Conservation (phyloP, 2,329 filamentous ascomycete genomes). For the Colletotrichum endophyticum region DNA sequence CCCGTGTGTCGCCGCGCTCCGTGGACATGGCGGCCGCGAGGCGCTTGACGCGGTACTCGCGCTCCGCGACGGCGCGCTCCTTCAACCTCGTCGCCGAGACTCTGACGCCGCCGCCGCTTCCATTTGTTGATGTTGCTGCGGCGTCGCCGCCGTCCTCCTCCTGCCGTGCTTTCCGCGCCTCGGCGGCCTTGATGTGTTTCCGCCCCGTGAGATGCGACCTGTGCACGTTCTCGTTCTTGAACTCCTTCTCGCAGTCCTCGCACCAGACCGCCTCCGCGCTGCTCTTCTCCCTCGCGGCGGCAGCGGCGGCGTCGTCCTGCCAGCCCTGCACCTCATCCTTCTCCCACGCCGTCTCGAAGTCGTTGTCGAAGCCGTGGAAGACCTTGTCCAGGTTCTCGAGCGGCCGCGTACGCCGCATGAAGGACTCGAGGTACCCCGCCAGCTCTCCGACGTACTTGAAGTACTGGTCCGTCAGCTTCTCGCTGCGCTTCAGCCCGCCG, state of each 20-base stretch:
- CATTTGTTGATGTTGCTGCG: slow-evolving; percentile 25
- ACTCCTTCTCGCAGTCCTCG: slow-evolving; percentile 89
- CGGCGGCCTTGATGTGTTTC: slow-evolving; percentile 88
- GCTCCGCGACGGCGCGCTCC: slow-evolving; percentile 87
- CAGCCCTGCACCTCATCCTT: slow-evolving; percentile 81
- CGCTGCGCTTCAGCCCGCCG: slow-evolving; percentile 74
- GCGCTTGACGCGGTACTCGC: slow-evolving; percentile 82
- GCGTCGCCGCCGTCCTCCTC: slow-evolving; percentile 37
- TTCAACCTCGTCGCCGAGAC: slow-evolving; percentile 68
- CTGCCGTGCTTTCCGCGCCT: slow-evolving; percentile 60
- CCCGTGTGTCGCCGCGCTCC: slow-evolving; percentile 85
- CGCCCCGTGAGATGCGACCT: slow-evolving; percentile 87
- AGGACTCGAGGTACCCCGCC: slow-evolving; percentile 83
- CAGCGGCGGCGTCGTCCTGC: slow-evolving; percentile 60
- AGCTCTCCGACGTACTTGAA: slow-evolving; percentile 87
- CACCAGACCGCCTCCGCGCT: slow-evolving; percentile 80
- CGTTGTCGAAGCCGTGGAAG: slow-evolving; percentile 76
- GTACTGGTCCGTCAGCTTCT: slow-evolving; percentile 92
- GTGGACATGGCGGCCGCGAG: slow-evolving; percentile 83
- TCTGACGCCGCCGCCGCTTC: slow-evolving; percentile 25
- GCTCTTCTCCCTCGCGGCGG: slow-evolving; percentile 35
- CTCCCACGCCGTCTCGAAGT: slow-evolving; percentile 85
- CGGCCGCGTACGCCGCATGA: slow-evolving; percentile 83
- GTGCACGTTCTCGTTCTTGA: slow-evolving; percentile 95
- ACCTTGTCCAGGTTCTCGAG: slow-evolving; percentile 85